Evolutionary conservation across 1,284 basidiomycete genomes (phyloP), one percentile per base, ranked within the genome.

Genomic region (Athelia psychrophila): DNA sequence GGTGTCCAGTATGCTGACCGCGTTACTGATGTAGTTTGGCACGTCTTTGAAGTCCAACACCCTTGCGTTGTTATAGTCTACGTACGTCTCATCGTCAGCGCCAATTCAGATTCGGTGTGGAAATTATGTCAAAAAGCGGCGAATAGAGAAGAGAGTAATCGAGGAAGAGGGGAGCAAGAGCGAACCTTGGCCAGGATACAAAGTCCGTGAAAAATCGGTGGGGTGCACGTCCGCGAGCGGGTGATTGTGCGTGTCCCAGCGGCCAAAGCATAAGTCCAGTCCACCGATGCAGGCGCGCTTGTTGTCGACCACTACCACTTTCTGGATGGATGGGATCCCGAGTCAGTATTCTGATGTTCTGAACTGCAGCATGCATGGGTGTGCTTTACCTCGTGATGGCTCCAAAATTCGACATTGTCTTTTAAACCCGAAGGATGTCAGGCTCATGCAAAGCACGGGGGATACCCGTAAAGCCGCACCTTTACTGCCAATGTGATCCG

Each of bases 151-250:
- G n/a, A n/a, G n/a, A n/a, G n/a, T n/a, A n/a, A n/a, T n/a, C n/a
- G n/a, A n/a, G n/a, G n/a, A n/a, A n/a, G n/a, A n/a, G n/a, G n/a
- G n/a, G 10, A 35, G 33, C 33, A 35, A 35, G 33, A 35, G 10
- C 33, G 10, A n/a, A 35, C 33, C 33, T 70, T 96, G 93, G 2
- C 95, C 95, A 0, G 95, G 91, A 75, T 95, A 98, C 27, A 98
- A 75, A 1, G 91, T 92, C 49, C 77, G 77, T 33, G 76, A 72
- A 63, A 94, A 94, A 61, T 94, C 77, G 2, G 90, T 90, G 0
- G 93, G 92, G 64, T 97, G 95, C 9, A 84, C 90, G 64, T 98
- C 95, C 3, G 94, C 88, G 33, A 96, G 78, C 1, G 93, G 92
- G 63, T 93, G 91, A 36, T 72, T 86, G 59, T 88, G 82, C 0